A percentile compares a stretch with the other conserved stretches of the same genome.
Conservation (phyloP, 1,284 basidiomycete genomes). For the Apiotrichum akiyoshidainum region DNA sequence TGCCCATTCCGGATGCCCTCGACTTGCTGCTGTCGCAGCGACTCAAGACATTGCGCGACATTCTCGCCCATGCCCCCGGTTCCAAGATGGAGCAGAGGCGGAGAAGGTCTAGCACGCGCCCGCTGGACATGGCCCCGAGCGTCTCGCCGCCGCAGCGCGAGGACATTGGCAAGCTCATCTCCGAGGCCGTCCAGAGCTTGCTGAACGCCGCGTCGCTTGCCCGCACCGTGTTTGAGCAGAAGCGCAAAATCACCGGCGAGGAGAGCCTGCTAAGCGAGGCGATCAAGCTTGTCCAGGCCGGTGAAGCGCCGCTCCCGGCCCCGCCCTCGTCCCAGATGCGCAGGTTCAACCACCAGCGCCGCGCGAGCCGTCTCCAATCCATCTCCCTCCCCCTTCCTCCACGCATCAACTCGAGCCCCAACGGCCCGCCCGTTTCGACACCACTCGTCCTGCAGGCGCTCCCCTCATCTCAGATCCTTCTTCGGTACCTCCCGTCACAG, state of each 20-base stretch:
- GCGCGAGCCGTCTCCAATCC: slow-evolving; percentile 43
- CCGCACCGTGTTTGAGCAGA: slow-evolving; percentile 32
- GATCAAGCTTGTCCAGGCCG: slow-evolving; percentile 42
- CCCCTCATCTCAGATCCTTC: slow-evolving; percentile 49
- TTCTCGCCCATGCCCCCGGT: slow-evolving; percentile 26
- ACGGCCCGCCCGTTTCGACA: slow-evolving; percentile 34
- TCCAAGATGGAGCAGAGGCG: slow-evolving; percentile 1
- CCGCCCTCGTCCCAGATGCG: slow-evolving; percentile 13
- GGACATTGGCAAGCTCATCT: slow-evolving; percentile 31
- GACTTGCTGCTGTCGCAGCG: slow-evolving; percentile 69
- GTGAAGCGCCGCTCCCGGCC: slow-evolving; percentile 23
- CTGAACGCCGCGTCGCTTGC: slow-evolving; percentile 36
- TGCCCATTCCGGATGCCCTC: slow-evolving; percentile 68
- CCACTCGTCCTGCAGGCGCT: slow-evolving; percentile 40
- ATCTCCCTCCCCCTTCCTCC: slow-evolving; percentile 41
- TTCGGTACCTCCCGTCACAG: slow-evolving; percentile 44
- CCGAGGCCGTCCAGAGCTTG: slow-evolving; percentile 36
- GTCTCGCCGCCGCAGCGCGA: slow-evolving; percentile 21
- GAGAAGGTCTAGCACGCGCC: slow-evolving; percentile 6
- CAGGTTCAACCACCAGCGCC: slow-evolving; percentile 28
- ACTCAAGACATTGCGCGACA: slow-evolving; percentile 60
- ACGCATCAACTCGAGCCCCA: slow-evolving; percentile 24
- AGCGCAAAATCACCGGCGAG: slow-evolving; percentile 9
- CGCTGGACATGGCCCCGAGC: not conserved
- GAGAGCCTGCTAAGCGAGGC: slow-evolving; percentile 42